These are phyloP conservation scores for Dillenia suffruticosa DNA, from an alignment of 164 flowering plant genomes.

Conservation along the genomic window DNA sequence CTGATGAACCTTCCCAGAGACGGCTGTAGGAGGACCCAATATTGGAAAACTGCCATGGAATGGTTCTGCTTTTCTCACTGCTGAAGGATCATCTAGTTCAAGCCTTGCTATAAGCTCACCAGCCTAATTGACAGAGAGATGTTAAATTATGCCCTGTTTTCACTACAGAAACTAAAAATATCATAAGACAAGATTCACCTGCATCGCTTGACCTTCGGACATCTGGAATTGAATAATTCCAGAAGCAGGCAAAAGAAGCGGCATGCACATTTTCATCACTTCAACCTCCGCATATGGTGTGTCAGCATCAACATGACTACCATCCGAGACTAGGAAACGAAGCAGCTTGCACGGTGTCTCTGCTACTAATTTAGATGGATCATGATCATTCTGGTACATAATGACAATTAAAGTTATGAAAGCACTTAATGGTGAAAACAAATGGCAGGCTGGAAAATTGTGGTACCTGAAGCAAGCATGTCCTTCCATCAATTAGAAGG, in stretches of 20 bases:
- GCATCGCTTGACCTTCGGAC: conserved; percentile 99
- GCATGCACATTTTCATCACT: conserved; percentile 99
- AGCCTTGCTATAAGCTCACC: conserved; percentile 95
- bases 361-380: conserved; percentile 96
- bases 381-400: conserved; percentile 85
- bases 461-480: conserved; percentile 94
- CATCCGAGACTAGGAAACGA: conserved; percentile 76
- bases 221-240: conserved; percentile 76
- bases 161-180: neutral
- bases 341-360: conserved; percentile 99
- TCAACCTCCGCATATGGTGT: conserved; percentile 98
- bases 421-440: no score
- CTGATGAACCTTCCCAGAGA: conserved; percentile 97
- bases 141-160: neutral
- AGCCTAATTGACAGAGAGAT: conserved; percentile 38
- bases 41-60: conserved; percentile 88
- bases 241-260: conserved; percentile 96
- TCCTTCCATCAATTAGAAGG: conserved; percentile 98
- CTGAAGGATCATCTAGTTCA: conserved; percentile 97
- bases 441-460: conserved; percentile 7
- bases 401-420: no score
- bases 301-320: conserved; percentile 89
- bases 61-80: conserved; percentile 98
- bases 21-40: conserved; percentile 91
- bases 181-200: conserved; percentile 41